phyloP scores from a whole-genome alignment of 1,284 basidiomycete genomes.

The Rhodotorula sp. region DNA sequence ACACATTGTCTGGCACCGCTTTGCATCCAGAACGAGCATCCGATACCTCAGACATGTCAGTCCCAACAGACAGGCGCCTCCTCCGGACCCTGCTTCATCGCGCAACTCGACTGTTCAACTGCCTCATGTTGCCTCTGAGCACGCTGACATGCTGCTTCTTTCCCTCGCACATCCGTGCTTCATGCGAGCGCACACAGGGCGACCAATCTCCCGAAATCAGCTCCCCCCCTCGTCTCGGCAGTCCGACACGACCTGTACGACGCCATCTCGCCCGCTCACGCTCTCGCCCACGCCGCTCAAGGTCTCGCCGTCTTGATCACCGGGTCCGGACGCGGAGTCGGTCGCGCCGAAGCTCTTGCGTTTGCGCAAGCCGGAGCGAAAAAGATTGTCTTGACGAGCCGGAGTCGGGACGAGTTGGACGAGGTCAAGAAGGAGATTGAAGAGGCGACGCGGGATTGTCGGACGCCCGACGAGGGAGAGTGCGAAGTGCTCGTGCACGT shows the following conservation, averaged over 20 bases:
- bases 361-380: conserved; percentile 18
- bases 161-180: neutral
- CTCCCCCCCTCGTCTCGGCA: conserved; percentile 4
- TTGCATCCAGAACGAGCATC: neutral
- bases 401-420: conserved; percentile 7
- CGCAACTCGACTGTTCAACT: neutral
- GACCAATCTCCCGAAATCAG: neutral
- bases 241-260: conserved; percentile 14
- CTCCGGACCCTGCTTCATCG: neutral
- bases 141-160: neutral
- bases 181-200: neutral
- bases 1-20: neutral
- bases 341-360: conserved; percentile 8
- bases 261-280: neutral
- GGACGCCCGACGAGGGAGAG: neutral
- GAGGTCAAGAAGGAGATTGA: conserved; percentile 12
- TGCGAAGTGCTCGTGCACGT: conserved; percentile 9
- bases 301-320: conserved; percentile 19
- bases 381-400: conserved; percentile 17
- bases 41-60: no score
- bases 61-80: neutral
- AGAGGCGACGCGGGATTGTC: neutral
- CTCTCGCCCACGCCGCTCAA: neutral
- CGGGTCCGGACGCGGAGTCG: conserved; percentile 22
- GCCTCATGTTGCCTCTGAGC: neutral